Percentiles rank a stretch among this genome's conserved stretches.
Evolutionary conservation across 2,329 filamentous ascomycete species (phyloP).

Genomic region (Colletotrichum sublineola): DNA sequence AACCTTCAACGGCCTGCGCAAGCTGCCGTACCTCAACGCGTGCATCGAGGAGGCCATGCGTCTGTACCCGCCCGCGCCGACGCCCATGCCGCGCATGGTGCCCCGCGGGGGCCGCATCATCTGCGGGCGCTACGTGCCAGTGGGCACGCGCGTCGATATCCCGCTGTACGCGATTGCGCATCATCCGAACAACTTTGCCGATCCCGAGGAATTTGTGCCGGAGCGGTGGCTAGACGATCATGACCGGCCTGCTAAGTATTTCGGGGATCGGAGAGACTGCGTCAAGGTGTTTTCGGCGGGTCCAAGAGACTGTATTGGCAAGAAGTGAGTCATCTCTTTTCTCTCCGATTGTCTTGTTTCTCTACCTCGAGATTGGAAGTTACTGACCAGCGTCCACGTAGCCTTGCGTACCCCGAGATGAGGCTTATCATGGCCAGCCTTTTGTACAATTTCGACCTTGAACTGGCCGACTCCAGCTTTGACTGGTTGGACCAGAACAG

Average conservation of each 20-base stretch:
- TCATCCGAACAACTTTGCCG: conserved; percentile 54
- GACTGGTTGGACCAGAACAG: conserved; percentile 51
- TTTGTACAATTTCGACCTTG: conserved; percentile 61
- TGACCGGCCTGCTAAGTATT: conserved; percentile 13
- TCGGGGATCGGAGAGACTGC: conserved; percentile 23
- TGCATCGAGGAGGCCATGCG: conserved; percentile 58
- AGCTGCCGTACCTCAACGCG: conserved; percentile 56
- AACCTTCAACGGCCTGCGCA: conserved; percentile 47
- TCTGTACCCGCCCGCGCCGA: conserved; percentile 48
- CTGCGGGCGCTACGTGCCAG: conserved; percentile 50
- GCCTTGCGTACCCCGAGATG: conserved; percentile 63
- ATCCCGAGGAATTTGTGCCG: conserved; percentile 60
- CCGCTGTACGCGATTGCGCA: conserved; percentile 37
- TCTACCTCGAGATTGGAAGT: not conserved
- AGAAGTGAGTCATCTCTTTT: conserved; percentile 55
- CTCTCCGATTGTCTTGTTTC: not conserved
- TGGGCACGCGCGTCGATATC: conserved; percentile 43
- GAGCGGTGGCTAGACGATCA: conserved; percentile 56
- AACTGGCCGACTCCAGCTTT: conserved; percentile 50
- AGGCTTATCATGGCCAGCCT: conserved; percentile 60
- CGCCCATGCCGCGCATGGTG: conserved; percentile 47
- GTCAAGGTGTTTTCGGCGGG: conserved; percentile 63
- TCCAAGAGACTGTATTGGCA: conserved; percentile 64
- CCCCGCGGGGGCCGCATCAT: conserved; percentile 52
- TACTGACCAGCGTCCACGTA: conserved; percentile 6